phyloP scores from a whole-genome alignment of 495 filamentous ascomycete species.

The Podospora pseudoanserina region DNA sequence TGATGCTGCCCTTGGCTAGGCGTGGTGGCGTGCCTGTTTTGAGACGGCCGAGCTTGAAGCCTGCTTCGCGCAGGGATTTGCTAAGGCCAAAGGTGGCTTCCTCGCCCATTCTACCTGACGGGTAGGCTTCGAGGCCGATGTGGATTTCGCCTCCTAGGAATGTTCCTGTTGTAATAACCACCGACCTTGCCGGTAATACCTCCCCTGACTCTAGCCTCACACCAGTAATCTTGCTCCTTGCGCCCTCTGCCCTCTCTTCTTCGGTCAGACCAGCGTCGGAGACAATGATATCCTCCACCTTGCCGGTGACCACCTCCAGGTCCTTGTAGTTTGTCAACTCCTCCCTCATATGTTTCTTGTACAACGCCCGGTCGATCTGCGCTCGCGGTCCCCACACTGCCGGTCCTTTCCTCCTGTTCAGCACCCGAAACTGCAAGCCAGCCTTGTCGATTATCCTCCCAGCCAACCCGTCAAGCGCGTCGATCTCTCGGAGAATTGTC shows the following conservation, averaged over 20 bases:
- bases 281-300: slow-evolving; percentile 85
- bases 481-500: slow-evolving; percentile 91
- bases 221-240: slow-evolving; percentile 74
- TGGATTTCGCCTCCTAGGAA: slow-evolving; percentile 97
- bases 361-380: slow-evolving; percentile 90
- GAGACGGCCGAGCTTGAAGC: slow-evolving; percentile 84
- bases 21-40: slow-evolving; percentile 96
- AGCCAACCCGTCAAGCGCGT: slow-evolving; percentile 89
- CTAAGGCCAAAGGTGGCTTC: slow-evolving; percentile 90
- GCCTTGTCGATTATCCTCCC: slow-evolving; percentile 91
- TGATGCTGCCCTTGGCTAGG: slow-evolving; percentile 75
- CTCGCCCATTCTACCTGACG: slow-evolving; percentile 90
- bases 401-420: slow-evolving; percentile 87
- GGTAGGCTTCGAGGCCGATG: slow-evolving; percentile 79
- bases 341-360: slow-evolving; percentile 86
- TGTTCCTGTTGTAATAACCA: slow-evolving; percentile 93
- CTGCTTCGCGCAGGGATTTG: slow-evolving; percentile 83
- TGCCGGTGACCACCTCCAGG: slow-evolving; percentile 75
- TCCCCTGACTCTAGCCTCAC: slow-evolving; percentile 87
- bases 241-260: slow-evolving; percentile 42
- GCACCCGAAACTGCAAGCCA: slow-evolving; percentile 81
- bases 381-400: slow-evolving; percentile 96
- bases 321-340: slow-evolving; percentile 75
- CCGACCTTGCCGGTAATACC: slow-evolving; percentile 71
- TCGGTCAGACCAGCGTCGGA: not conserved